phyloP scores from a whole-genome alignment of 805 yeast species.

The Zygoascus bituminiphila region DNA sequence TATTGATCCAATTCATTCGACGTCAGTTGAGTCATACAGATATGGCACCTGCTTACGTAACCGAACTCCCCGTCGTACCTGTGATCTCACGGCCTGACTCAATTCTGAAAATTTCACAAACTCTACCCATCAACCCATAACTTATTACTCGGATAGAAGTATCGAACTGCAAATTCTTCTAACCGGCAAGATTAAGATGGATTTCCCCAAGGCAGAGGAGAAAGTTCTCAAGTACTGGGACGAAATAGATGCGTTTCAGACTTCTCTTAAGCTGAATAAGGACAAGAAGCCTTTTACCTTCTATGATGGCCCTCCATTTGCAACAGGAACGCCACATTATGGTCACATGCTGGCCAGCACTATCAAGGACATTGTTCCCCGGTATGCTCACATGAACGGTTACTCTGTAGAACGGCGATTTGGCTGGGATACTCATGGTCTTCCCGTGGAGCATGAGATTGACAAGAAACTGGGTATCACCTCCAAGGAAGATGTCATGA shows the following conservation, averaged over 20 bases:
- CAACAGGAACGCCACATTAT: slow-evolving; percentile 98
- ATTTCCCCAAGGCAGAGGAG: slow-evolving; percentile 85
- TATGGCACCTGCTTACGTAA: too few relatives aligned
- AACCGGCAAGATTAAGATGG: slow-evolving; percentile 30
- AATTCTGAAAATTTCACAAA: not conserved
- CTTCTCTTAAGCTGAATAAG: slow-evolving; percentile 71
- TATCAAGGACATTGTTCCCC: slow-evolving; percentile 92
- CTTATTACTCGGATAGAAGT: too few relatives aligned
- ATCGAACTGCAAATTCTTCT: too few relatives aligned
- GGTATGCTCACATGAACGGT: slow-evolving; percentile 98
- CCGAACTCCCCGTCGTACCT: too few relatives aligned
- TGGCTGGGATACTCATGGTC: slow-evolving; percentile 99
- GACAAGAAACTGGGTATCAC: slow-evolving; percentile 94
- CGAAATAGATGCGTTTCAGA: slow-evolving; percentile 89
- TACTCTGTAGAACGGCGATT: slow-evolving; percentile 93
- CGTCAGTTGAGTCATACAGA: too few relatives aligned
- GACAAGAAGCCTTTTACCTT: slow-evolving; percentile 84
- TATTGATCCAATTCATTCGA: too few relatives aligned
- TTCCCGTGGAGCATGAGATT: slow-evolving; percentile 96
- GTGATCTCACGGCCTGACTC: too few relatives aligned
- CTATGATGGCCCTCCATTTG: slow-evolving; percentile 99
- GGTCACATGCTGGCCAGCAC: slow-evolving; percentile 97
- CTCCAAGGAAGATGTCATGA: slow-evolving; percentile 90
- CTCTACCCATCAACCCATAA: not conserved
- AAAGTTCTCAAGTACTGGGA: slow-evolving; percentile 74